Conservation (phyloP, 2,329 filamentous ascomycete species). For the Paracoccidioides lutzii region DNA sequence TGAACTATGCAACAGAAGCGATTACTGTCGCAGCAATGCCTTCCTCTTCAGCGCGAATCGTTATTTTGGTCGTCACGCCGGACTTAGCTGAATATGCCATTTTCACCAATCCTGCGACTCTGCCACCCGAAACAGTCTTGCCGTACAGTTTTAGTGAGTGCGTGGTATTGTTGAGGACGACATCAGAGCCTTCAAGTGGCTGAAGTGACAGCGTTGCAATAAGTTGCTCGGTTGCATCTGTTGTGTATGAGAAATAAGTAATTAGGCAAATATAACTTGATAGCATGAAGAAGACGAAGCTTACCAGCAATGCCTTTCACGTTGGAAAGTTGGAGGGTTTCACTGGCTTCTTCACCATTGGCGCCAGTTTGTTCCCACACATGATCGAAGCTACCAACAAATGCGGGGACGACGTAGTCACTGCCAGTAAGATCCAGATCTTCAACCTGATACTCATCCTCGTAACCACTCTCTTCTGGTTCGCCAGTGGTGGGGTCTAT, state of each 20-base stretch:
- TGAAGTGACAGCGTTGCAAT: conserved; percentile 78
- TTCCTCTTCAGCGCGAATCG: conserved; percentile 82
- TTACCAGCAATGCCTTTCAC: conserved; percentile 86
- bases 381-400: conserved; percentile 88
- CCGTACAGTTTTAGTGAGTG: conserved; percentile 93
- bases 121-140: conserved; percentile 83
- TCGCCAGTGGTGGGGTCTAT: conserved; percentile 90
- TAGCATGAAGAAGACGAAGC: conserved; percentile 17
- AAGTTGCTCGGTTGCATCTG: conserved; percentile 87
- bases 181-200: conserved; percentile 84
- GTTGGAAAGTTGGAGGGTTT: conserved; percentile 76
- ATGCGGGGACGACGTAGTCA: conserved; percentile 87
- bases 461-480: conserved; percentile 83
- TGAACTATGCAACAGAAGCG: conserved; percentile 61
- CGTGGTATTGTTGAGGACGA: conserved; percentile 74
- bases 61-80: conserved; percentile 92
- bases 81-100: conserved; percentile 92
- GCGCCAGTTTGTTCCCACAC: conserved; percentile 89
- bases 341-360: conserved; percentile 76
- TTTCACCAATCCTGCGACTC: conserved; percentile 72
- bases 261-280: conserved; percentile 2
- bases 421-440: conserved; percentile 82
- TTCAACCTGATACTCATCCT: conserved; percentile 94
- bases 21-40: conserved; percentile 75
- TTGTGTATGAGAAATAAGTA: conserved; percentile 4